Percentiles rank a stretch among this genome's conserved stretches.
phyloP scores from a whole-genome alignment of 495 filamentous ascomycete genomes.

The Aspergillus saccharolyticus region DNA sequence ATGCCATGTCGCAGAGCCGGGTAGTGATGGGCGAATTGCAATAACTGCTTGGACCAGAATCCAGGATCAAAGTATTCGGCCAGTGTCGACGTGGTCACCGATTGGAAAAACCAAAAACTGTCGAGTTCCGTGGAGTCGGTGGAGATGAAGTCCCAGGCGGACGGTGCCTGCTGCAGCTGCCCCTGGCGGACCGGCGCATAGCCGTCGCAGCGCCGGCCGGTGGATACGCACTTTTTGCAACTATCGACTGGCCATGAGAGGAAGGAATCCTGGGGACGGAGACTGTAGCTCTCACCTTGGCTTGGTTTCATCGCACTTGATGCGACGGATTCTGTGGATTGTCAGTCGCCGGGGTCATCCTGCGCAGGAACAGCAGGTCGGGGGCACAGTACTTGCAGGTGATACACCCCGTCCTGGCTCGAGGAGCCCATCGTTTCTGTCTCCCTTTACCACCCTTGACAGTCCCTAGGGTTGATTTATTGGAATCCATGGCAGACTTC shows the following conservation, averaged over 20 bases:
- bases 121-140: not conserved
- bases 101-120: not conserved
- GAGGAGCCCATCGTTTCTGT: not conserved
- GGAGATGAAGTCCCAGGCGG: not conserved
- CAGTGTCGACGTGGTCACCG: not conserved
- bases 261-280: not conserved
- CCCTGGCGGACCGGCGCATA: not conserved
- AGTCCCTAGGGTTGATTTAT: not conserved
- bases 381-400: not conserved
- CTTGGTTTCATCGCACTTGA: slow-evolving; percentile 1
- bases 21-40: not conserved
- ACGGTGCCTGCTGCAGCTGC: not conserved
- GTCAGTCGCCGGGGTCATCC: not conserved
- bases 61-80: not conserved
- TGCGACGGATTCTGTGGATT: not conserved
- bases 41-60: not conserved
- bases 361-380: no score
- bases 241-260: not conserved
- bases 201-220: not conserved
- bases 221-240: not conserved
- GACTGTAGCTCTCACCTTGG: not conserved
- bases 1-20: not conserved
- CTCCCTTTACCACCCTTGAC: not conserved
- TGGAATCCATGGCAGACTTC: no score
- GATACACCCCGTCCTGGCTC: not conserved